Percentiles rank a stretch among this genome's conserved stretches.
These are phyloP conservation scores for Ceratocystis albifundus DNA, from an alignment of 2,329 filamentous ascomycete species.

Conservation along the genomic window DNA sequence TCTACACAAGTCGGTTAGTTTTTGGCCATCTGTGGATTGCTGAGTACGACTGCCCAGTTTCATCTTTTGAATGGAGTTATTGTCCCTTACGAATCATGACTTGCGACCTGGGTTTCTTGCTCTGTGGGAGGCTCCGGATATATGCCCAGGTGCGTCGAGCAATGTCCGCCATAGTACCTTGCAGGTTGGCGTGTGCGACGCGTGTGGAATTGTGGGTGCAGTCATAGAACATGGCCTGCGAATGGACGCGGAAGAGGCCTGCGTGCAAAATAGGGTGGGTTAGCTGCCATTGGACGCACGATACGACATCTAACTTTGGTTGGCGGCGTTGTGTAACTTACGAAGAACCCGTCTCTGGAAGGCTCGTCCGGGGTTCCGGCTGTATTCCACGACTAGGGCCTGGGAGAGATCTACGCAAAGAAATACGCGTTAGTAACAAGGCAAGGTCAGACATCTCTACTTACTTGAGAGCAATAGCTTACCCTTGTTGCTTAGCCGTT, in stretches of 20 bases:
- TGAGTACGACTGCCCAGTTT: not conserved
- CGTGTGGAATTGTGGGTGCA: constrained; percentile 59
- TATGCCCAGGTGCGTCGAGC: constrained; percentile 64
- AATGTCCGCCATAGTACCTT: constrained; percentile 62
- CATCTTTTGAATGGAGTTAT: not conserved
- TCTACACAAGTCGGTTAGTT: constrained; percentile 39
- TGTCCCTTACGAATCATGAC: constrained; percentile 51
- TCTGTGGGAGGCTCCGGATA: constrained; percentile 44
- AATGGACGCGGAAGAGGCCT: constrained; percentile 70
- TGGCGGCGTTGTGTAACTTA: constrained; percentile 30
- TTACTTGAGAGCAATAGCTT: constrained; percentile 28
- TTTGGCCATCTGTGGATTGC: not conserved
- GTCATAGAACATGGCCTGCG: constrained; percentile 74
- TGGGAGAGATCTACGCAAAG: constrained; percentile 40
- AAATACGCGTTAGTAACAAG: not conserved
- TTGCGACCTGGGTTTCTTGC: constrained; percentile 43
- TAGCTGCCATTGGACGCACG: not conserved
- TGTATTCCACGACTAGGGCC: constrained; percentile 67
- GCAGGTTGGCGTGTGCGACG: constrained; percentile 63
- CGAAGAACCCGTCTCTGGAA: constrained; percentile 71
- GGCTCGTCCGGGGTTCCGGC: constrained; percentile 58
- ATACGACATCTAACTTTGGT: no score
- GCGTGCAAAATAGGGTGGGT: not conserved
- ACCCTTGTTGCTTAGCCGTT: constrained; percentile 42
- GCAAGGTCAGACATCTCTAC: not conserved